These are phyloP conservation scores for Micractinium conductrix DNA, from an alignment of 139 green algal genomes.

Conservation along the genomic window DNA sequence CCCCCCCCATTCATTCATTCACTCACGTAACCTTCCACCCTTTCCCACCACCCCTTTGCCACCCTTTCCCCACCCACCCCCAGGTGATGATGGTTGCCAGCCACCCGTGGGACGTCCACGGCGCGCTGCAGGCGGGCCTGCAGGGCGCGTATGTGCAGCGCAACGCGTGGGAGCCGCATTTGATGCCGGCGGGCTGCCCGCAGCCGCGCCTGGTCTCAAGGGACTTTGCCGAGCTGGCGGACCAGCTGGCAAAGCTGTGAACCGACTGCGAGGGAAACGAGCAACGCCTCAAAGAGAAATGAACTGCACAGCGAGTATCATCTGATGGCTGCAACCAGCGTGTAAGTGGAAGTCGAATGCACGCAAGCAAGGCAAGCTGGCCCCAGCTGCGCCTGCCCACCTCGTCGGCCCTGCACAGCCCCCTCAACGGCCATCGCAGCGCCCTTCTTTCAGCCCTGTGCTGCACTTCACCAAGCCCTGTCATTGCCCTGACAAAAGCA, in stretches of 20 bases:
- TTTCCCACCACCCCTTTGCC: background rate
- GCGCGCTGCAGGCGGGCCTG: background rate
- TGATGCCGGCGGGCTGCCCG: background rate
- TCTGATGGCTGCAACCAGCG: too few species aligned
- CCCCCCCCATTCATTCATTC: too few species aligned
- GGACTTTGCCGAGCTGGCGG: background rate
- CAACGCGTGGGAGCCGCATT: background rate
- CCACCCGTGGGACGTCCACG: conserved; percentile 4
- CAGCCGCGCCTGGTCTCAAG: background rate
- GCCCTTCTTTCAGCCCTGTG: too few species aligned
- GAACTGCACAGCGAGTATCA: too few species aligned
- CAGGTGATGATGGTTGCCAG: conserved; percentile 4
- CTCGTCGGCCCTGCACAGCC: too few species aligned
- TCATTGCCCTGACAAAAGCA: too few species aligned
- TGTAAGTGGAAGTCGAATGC: background rate
- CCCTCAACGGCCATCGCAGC: too few species aligned
- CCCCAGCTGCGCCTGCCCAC: too few species aligned
- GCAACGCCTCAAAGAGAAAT: too few species aligned
- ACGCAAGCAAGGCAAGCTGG: too few species aligned
- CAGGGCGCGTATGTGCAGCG: conserved; percentile 1
- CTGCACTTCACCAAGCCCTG: too few species aligned
- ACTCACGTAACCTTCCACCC: too few species aligned
- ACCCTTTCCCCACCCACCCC: background rate
- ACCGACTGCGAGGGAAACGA: background rate
- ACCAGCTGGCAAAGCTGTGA: background rate